A percentile compares a stretch with the other conserved stretches of the same genome.
Conservation (phyloP, 805 yeast species). For the Ogataea zsoltii region DNA sequence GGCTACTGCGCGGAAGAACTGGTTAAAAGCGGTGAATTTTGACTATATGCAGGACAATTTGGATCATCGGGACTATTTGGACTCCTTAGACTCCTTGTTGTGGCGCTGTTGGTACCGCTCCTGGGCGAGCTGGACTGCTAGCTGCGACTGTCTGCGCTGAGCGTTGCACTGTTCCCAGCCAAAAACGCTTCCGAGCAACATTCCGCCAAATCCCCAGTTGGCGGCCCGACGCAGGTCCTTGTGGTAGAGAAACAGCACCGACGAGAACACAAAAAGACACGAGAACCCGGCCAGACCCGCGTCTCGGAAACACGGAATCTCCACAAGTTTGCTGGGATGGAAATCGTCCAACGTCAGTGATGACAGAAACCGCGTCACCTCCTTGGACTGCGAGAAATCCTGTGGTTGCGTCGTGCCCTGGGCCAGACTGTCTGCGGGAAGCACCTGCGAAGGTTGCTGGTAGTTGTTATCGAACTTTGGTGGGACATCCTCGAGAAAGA, state of each 20-base stretch:
- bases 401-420: constrained; percentile 2
- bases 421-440: constrained; percentile 18
- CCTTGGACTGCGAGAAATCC: constrained; percentile 22
- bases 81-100: constrained; percentile 29
- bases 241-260: constrained; percentile 66
- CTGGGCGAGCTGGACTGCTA: constrained; percentile 69
- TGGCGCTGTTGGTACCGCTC: constrained; percentile 39
- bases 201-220: constrained; percentile 84
- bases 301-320: constrained; percentile 78
- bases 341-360: constrained; percentile 53
- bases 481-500: constrained; percentile 51
- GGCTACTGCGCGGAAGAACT: constrained; percentile 37
- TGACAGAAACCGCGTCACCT: constrained; percentile 20
- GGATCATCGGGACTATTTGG: too few species aligned
- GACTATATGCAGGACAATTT: not conserved
- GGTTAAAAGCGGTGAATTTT: too few species aligned
- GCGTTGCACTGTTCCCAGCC: constrained; percentile 94
- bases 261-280: constrained; percentile 67
- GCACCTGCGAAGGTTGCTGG: constrained; percentile 6
- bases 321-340: constrained; percentile 46
- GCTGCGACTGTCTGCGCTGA: constrained; percentile 62
- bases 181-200: constrained; percentile 73
- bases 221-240: constrained; percentile 61
- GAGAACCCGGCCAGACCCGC: constrained; percentile 77
- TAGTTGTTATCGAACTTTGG: constrained; percentile 41